Evolutionary conservation across 768 basidiomycete species (phyloP).

Genomic region (Mycena galericulata): DNA sequence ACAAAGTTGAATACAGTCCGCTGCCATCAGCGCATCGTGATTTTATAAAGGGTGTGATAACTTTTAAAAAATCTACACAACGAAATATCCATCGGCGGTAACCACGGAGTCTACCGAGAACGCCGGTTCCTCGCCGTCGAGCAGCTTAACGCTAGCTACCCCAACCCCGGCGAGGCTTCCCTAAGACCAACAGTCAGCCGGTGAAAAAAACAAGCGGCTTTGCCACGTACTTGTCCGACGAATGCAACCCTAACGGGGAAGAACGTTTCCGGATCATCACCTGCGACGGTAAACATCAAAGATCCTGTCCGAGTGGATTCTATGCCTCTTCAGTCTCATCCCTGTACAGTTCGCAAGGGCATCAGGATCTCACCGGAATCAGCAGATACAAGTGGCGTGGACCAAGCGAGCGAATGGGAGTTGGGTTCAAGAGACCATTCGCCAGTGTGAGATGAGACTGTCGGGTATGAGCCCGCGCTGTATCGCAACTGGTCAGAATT

Average conservation of each 20-base stretch:
- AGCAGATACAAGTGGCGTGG: constrained; percentile 73
- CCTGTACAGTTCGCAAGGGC: background rate
- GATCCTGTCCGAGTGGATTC: constrained; percentile 73
- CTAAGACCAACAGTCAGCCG: constrained; percentile 44
- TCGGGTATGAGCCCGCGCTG: constrained; percentile 87
- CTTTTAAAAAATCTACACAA: no score
- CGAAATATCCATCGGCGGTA: constrained; percentile 66
- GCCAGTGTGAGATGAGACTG: constrained; percentile 79
- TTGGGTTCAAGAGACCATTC: constrained; percentile 87
- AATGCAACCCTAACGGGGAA: constrained; percentile 94
- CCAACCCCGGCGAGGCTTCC: constrained; percentile 85
- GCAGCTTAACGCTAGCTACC: constrained; percentile 67
- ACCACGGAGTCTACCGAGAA: constrained; percentile 71
- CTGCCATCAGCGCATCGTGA: no score
- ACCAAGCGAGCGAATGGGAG: constrained; percentile 89
- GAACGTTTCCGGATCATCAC: constrained; percentile 85
- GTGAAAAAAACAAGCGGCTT: background rate
- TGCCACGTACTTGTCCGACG: constrained; percentile 56
- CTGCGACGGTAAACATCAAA: constrained; percentile 91
- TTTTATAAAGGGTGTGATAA: no score
- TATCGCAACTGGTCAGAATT: background rate
- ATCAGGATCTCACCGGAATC: constrained; percentile 50
- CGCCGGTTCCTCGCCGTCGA: constrained; percentile 51
- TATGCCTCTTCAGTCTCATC: background rate
- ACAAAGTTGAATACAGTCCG: no score